A percentile compares a stretch with the other conserved stretches of the same genome.
These are phyloP conservation scores for Pseudogymnoascus sp. DNA, from an alignment of 2,329 filamentous ascomycete genomes.

Conservation along the genomic window DNA sequence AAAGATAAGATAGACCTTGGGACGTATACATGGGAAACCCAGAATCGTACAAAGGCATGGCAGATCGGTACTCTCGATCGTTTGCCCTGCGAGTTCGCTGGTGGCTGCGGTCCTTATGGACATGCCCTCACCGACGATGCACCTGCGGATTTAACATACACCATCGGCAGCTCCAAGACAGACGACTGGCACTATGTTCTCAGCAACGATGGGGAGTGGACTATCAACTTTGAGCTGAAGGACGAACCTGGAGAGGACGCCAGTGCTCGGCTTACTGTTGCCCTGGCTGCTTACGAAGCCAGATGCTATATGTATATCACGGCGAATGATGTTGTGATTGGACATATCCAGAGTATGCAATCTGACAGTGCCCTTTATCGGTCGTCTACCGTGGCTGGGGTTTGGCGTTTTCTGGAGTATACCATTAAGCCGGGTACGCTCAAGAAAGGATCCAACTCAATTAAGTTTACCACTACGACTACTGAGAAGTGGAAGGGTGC, in stretches of 20 bases:
- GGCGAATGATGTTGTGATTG: background rate
- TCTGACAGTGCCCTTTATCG: background rate
- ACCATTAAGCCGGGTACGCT: background rate
- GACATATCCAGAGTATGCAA: background rate
- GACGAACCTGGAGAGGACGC: background rate
- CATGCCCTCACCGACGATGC: slow-evolving; percentile 37
- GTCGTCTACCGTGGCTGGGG: background rate
- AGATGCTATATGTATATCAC: background rate
- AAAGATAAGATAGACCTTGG: slow-evolving; percentile 31
- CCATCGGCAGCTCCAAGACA: slow-evolving; percentile 29
- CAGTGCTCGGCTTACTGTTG: slow-evolving; percentile 10
- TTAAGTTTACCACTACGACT: background rate
- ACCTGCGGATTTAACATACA: slow-evolving; percentile 37
- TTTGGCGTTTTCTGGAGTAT: background rate
- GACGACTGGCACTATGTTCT: slow-evolving; percentile 43
- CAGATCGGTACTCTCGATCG: slow-evolving; percentile 42
- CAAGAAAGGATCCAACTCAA: background rate
- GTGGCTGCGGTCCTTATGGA: slow-evolving; percentile 34
- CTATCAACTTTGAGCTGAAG: slow-evolving; percentile 10
- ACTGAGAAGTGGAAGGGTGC: background rate
- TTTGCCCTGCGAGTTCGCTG: slow-evolving; percentile 35
- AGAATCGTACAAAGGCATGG: slow-evolving; percentile 34
- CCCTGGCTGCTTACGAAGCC: slow-evolving; percentile 13
- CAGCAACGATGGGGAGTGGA: slow-evolving; percentile 12
- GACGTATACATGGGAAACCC: slow-evolving; percentile 33